Base-by-base conservation (phyloP, 441 rosid genomes). In the Arabidopsis hybrid region DNA sequence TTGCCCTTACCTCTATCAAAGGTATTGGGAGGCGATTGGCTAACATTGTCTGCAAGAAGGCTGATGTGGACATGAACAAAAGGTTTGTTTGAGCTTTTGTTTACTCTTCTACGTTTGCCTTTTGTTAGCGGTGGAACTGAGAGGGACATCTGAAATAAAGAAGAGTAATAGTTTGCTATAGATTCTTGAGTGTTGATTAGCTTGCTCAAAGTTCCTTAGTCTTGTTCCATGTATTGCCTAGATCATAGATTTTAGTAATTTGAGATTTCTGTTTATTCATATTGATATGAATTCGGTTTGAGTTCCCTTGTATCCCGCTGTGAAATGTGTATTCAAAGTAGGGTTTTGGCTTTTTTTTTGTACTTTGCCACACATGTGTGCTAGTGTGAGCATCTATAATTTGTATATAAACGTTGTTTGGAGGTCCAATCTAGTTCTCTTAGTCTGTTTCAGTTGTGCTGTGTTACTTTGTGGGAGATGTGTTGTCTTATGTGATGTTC, bases 11-110 rank as follows among this genome's bases (percentile, higher is more conserved):
- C 74, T 90, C 97, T 58, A 92, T 92, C 79, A 92, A 92, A 64
- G 97, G 97, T 82, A 87, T 92, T 62, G 97, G 97, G n/a, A 91
- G 96, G 80, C 82, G 97, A 45, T 80, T 92, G 31, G 96, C 97
- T 21, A 92, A 92, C 87, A 87, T 90, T 53, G 94, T 84, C 70
- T 90, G 97, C 92, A 91, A 91, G 89, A 91, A 91, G 74, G 97
- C 97, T 16, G 96, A 91, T 73, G 92, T 92, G 35, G 91, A 92
- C 82, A 88, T 90, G 96, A 92, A 88, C 88, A 92, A 90, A 69
- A 87, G 96, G 97, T 92, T 16, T 10, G 14, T 10, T 47, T 59
- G 14, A 36, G 16, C 17, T 18, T 60, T 31, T 12, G 3, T 32
- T 1, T 7, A 13, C 21, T 32, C 6, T 52, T 12, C 4, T 5